Percentiles rank a stretch among this genome's conserved stretches.
These are phyloP conservation scores for Cytospora schulzeri DNA, from an alignment of 2,329 filamentous ascomycete genomes.

Conservation along the genomic window DNA sequence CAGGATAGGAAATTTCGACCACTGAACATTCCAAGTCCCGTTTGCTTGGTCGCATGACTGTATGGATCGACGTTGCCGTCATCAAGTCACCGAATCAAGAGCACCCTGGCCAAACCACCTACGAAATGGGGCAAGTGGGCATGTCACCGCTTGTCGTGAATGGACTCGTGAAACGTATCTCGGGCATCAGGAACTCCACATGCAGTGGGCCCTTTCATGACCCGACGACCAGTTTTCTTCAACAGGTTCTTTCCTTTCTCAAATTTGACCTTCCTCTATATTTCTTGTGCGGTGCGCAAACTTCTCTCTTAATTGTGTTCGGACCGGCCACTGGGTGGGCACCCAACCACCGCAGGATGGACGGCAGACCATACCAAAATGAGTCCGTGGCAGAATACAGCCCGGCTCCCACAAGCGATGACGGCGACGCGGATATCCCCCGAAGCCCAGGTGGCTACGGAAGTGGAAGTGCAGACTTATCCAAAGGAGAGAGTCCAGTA, in stretches of 20 bases:
- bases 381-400: neutral
- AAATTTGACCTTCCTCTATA: neutral
- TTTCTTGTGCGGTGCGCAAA: neutral
- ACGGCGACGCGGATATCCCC: neutral
- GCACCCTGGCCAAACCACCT: neutral
- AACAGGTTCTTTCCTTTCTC: neutral
- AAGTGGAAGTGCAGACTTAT: neutral
- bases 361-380: neutral
- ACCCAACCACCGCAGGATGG: neutral
- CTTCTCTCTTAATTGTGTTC: neutral
- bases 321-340: neutral
- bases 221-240: neutral
- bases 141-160: neutral
- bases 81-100: constrained; percentile 14
- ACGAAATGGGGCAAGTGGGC: constrained; percentile 15
- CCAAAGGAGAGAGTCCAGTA: neutral
- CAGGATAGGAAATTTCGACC: neutral
- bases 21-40: neutral
- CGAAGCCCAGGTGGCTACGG: neutral
- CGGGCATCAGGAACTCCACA: constrained; percentile 5
- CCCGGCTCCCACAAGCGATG: neutral
- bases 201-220: neutral
- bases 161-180: neutral
- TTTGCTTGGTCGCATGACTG: neutral
- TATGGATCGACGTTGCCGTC: constrained; percentile 13